Percentiles rank a stretch among this genome's conserved stretches.
phyloP scores from a whole-genome alignment of 371 early-diverging fungal genomes.

The Mortierella sp. region DNA sequence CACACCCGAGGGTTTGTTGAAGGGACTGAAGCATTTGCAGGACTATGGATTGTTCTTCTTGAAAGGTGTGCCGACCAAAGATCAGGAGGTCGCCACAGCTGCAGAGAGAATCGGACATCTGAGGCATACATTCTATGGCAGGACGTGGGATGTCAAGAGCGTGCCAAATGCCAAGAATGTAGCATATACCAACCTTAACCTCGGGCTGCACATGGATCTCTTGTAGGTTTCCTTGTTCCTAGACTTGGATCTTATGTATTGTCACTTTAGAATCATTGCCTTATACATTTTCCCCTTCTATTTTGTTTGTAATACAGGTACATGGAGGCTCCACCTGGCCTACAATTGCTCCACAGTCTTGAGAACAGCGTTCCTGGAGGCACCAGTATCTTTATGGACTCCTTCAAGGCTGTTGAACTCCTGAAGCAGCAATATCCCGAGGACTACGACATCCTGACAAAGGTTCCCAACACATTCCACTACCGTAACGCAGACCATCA shows the following conservation, averaged over 20 bases:
- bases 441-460: conserved; percentile 69
- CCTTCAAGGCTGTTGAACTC: conserved; percentile 75
- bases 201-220: conserved; percentile 94
- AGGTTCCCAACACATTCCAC: conserved; percentile 83
- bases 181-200: conserved; percentile 87
- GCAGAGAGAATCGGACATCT: conserved; percentile 83
- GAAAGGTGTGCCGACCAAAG: conserved; percentile 73
- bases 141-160: conserved; percentile 86
- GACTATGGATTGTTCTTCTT: conserved; percentile 83
- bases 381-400: conserved; percentile 84
- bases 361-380: conserved; percentile 87
- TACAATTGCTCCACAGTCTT: conserved; percentile 87
- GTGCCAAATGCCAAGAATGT: conserved; percentile 86
- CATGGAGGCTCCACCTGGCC: conserved; percentile 88
- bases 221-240: conserved; percentile 65
- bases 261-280: neutral
- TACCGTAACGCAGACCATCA: conserved; percentile 86
- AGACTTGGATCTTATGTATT: neutral
- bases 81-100: conserved; percentile 66
- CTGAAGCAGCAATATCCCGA: conserved; percentile 70
- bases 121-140: conserved; percentile 87
- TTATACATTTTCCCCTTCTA: neutral
- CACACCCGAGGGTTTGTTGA: conserved; percentile 67
- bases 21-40: conserved; percentile 70
- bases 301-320: conserved; percentile 58